Conservation (phyloP, 768 basidiomycete species). For the Boletus eberwhitei region DNA sequence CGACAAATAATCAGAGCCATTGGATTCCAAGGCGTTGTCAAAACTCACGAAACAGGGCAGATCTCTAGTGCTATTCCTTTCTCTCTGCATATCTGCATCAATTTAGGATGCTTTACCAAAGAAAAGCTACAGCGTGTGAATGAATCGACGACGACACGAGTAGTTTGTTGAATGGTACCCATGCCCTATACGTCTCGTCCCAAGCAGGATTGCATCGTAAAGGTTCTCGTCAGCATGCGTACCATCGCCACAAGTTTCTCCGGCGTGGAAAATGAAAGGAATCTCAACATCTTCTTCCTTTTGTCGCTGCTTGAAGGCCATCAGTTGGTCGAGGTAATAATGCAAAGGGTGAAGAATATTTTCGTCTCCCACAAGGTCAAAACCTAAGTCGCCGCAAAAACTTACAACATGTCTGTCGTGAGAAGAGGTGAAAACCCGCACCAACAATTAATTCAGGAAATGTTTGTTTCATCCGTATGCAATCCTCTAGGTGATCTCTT, state of each 20-base stretch:
- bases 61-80: constrained; percentile 65
- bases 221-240: constrained; percentile 66
- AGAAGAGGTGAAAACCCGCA: constrained; percentile 19
- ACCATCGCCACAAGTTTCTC: constrained; percentile 79
- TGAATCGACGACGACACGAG: not conserved
- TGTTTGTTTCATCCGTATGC: constrained; percentile 66
- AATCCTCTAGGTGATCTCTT: constrained; percentile 69
- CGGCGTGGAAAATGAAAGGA: constrained; percentile 78
- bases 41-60: constrained; percentile 75
- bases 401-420: not conserved
- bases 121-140: constrained; percentile 49
- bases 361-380: constrained; percentile 80
- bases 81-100: constrained; percentile 65
- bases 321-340: constrained; percentile 58
- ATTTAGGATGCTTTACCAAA: constrained; percentile 70
- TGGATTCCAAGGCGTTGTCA: not conserved
- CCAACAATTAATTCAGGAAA: constrained; percentile 74
- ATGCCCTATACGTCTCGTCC: constrained; percentile 79
- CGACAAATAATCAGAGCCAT: not conserved
- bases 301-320: constrained; percentile 55
- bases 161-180: constrained; percentile 42
- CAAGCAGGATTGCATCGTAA: constrained; percentile 75
- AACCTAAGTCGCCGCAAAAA: constrained; percentile 42
- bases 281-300: constrained; percentile 53
- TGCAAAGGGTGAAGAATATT: constrained; percentile 56